A percentile compares a stretch with the other conserved stretches of the same genome.
Evolutionary conservation across 2,329 filamentous ascomycete genomes (phyloP).

Genomic region (Pseudopithomyces chartarum): DNA sequence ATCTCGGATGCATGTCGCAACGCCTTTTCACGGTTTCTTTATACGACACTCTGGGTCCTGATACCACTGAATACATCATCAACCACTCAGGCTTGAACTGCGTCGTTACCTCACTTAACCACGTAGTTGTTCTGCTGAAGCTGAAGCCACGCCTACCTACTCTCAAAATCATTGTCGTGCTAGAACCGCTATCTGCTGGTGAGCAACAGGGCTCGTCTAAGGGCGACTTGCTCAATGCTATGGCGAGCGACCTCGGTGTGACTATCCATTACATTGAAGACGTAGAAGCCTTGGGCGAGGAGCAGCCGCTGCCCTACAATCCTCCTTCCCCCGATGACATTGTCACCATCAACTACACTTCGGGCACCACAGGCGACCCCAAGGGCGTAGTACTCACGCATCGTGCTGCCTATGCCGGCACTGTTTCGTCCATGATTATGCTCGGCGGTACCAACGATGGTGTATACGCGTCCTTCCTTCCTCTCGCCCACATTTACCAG

Average conservation of each 20-base stretch:
- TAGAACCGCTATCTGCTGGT: slow-evolving; percentile 81
- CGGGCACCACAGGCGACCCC: slow-evolving; percentile 79
- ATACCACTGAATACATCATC: slow-evolving; percentile 93
- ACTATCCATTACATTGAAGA: slow-evolving; percentile 78
- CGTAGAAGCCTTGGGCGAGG: slow-evolving; percentile 79
- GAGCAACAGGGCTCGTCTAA: slow-evolving; percentile 81
- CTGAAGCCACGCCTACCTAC: slow-evolving; percentile 75
- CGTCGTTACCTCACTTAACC: slow-evolving; percentile 78
- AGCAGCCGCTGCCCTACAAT: slow-evolving; percentile 71
- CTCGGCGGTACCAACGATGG: slow-evolving; percentile 62
- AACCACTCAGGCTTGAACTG: slow-evolving; percentile 81
- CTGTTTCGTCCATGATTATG: slow-evolving; percentile 64
- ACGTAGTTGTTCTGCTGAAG: slow-evolving; percentile 81
- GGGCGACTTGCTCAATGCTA: slow-evolving; percentile 72
- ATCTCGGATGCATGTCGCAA: slow-evolving; percentile 86
- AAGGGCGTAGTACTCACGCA: slow-evolving; percentile 88
- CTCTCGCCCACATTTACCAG: slow-evolving; percentile 92
- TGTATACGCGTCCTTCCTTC: slow-evolving; percentile 82
- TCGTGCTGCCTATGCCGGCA: slow-evolving; percentile 75
- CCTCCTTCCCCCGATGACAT: slow-evolving; percentile 76
- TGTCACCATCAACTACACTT: slow-evolving; percentile 90
- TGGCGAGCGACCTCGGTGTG: slow-evolving; percentile 76
- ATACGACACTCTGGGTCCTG: slow-evolving; percentile 92
- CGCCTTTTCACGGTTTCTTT: slow-evolving; percentile 88
- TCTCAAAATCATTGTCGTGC: slow-evolving; percentile 84